These are phyloP conservation scores for Talaromyces sp. DNA, from an alignment of 2,329 filamentous ascomycete genomes.

Conservation along the genomic window DNA sequence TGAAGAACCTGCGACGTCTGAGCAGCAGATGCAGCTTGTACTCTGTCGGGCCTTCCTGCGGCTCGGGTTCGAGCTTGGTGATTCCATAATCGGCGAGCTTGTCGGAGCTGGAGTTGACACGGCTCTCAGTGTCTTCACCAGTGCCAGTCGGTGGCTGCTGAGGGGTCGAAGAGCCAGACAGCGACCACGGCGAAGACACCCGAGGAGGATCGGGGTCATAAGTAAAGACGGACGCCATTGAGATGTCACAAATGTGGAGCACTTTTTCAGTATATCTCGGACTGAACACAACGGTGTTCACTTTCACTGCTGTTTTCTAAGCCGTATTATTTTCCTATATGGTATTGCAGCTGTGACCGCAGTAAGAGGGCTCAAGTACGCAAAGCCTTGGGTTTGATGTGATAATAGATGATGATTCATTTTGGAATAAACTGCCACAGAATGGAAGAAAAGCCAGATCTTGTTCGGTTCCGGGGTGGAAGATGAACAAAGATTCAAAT, in stretches of 20 bases:
- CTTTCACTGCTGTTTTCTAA: constrained; percentile 4
- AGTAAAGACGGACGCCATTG: constrained; percentile 92
- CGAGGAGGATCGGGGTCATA: constrained; percentile 82
- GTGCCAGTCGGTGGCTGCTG: constrained; percentile 16
- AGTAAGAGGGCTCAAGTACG: constrained; percentile 7
- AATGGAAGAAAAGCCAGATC: not conserved
- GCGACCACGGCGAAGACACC: constrained; percentile 86
- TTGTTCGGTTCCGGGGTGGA: constrained; percentile 1
- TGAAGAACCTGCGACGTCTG: constrained; percentile 68
- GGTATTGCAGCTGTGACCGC: constrained; percentile 6
- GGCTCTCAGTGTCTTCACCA: not conserved
- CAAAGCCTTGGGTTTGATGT: constrained; percentile 9
- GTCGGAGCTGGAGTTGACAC: constrained; percentile 17
- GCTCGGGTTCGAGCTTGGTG: constrained; percentile 77
- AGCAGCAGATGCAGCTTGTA: constrained; percentile 92
- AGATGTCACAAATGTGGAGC: not conserved
- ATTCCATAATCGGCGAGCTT: constrained; percentile 55
- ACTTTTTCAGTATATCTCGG: not conserved
- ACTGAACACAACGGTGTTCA: too few relatives aligned
- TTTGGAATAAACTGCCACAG: constrained; percentile 11
- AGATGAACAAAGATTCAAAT: not conserved
- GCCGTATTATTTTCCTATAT: constrained; percentile 2
- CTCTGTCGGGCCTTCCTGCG: constrained; percentile 88
- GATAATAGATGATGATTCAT: constrained; percentile 17
- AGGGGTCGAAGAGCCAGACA: constrained; percentile 43